These are phyloP conservation scores for Mucor velutinosus DNA, from an alignment of 371 early-diverging fungal genomes.

Conservation along the genomic window DNA sequence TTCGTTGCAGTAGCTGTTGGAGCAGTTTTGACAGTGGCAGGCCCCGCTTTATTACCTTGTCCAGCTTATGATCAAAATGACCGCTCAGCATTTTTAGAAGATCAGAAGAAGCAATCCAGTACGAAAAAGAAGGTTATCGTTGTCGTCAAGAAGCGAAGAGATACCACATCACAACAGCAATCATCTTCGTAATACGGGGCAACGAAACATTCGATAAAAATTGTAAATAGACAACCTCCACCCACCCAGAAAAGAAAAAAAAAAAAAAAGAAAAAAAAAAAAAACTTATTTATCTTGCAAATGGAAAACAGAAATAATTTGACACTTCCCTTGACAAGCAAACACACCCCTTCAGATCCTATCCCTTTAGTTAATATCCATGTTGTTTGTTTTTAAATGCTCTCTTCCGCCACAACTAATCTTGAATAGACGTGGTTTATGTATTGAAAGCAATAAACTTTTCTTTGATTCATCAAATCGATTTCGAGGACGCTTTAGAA, in stretches of 20 bases:
- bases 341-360: neutral
- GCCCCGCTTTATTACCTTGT: constrained; percentile 49
- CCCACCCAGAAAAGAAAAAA: neutral
- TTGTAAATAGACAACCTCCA: neutral
- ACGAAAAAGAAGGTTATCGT: constrained; percentile 36
- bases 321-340: neutral
- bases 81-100: constrained; percentile 47
- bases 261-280: neutral
- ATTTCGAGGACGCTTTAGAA: neutral
- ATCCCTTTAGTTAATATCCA: neutral
- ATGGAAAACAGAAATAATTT: neutral
- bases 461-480: neutral
- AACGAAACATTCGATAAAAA: neutral
- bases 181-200: neutral
- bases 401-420: neutral
- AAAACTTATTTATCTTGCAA: neutral
- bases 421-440: neutral
- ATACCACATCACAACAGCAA: constrained; percentile 14
- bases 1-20: constrained; percentile 51
- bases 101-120: constrained; percentile 30
- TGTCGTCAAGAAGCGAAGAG: constrained; percentile 29
- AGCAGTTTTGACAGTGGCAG: constrained; percentile 49
- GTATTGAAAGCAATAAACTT: neutral
- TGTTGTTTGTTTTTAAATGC: neutral
- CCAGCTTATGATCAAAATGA: constrained; percentile 55